Base-by-base conservation (phyloP, 192 early-diverging fungal genomes). In the Geranomyces variabilis region DNA sequence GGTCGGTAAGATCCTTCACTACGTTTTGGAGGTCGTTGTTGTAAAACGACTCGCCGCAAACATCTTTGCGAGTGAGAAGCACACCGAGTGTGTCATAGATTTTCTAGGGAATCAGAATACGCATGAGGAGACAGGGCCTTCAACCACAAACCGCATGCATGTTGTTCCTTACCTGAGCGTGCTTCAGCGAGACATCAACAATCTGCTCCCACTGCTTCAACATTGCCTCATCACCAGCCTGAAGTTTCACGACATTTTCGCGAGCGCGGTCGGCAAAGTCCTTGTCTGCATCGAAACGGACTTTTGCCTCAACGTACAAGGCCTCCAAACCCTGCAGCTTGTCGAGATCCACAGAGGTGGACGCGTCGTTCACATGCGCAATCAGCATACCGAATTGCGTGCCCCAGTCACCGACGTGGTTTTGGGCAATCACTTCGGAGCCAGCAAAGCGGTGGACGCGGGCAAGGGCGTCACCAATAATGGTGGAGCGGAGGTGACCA, bases 381-480 rank as follows among this genome's bases (percentile, higher is more conserved):
- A 62, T 69, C 51, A 63, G 63, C 80, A 74, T 82, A 87, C 93
- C 97, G 76, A 94, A 99, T 83, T 98, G 96, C 80, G 96, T 99
- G 67, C 97, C 97, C 97, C 97, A 99, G 79, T 99, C 96, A 65
- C 97, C 97, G 34, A 99, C 83, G 79, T 99, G 96, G 86, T 99
- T 99, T 84, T 97, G 93, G 45, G 88, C 82, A 55, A 95, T 82
- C n/a, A 89, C 90, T n/a, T 93, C 89, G 83, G 91, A 94, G 12
- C 96, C 97, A 66, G 92, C 90, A 36, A 91, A 93, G 55, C 88
- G 78, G 77, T 93, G 85, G 22, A 91, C 85, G 59, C 95, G 92
- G 73, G 81, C 83, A 65, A 98, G 84, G 79, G 96, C 94, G 76
- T 91, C 90, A 75, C 97, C 97, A 70, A 99, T 97, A 69, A 99